phyloP scores from a whole-genome alignment of 768 basidiomycete species.

The Mycena filopes region DNA sequence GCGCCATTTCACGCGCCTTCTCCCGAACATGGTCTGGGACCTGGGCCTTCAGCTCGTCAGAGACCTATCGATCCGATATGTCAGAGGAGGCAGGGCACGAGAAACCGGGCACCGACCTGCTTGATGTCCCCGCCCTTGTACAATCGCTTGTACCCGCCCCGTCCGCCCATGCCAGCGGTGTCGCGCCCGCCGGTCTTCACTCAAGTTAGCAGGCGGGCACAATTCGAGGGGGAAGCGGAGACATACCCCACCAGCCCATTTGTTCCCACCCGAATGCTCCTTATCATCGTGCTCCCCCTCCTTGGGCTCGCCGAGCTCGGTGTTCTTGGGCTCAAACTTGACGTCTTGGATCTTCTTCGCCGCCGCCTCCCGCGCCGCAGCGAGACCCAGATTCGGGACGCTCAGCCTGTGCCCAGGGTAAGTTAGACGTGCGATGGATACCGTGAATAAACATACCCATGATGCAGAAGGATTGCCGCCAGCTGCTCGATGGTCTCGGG shows the following conservation, averaged over 20 bases:
- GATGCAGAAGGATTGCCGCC: slow-evolving; percentile 64
- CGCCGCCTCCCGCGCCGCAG: slow-evolving; percentile 64
- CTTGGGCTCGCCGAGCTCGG: slow-evolving; percentile 63
- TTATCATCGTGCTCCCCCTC: slow-evolving; percentile 72
- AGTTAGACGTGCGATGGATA: not conserved
- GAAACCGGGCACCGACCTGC: slow-evolving; percentile 50
- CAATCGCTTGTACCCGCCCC: slow-evolving; percentile 74
- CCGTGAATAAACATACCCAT: slow-evolving; percentile 57
- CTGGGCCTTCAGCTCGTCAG: slow-evolving; percentile 63
- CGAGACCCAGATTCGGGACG: slow-evolving; percentile 64
- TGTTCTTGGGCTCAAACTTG: slow-evolving; percentile 66
- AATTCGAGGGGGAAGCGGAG: not conserved
- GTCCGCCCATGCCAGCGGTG: slow-evolving; percentile 73
- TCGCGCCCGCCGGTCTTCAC: slow-evolving; percentile 70
- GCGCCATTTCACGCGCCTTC: slow-evolving; percentile 73
- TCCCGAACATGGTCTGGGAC: slow-evolving; percentile 72
- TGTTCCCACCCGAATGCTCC: slow-evolving; percentile 71
- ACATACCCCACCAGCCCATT: slow-evolving; percentile 72
- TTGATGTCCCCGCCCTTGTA: slow-evolving; percentile 73
- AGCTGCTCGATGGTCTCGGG: slow-evolving; percentile 73
- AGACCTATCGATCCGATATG: slow-evolving; percentile 47
- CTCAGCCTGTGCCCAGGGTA: slow-evolving; percentile 49
- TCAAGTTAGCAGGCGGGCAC: not conserved
- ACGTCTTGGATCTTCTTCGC: slow-evolving; percentile 66
- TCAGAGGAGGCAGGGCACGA: not conserved